A percentile compares a stretch with the other conserved stretches of the same genome.
These are phyloP conservation scores for Puccinia hordei DNA, from an alignment of 1,284 basidiomycete species.

Conservation along the genomic window DNA sequence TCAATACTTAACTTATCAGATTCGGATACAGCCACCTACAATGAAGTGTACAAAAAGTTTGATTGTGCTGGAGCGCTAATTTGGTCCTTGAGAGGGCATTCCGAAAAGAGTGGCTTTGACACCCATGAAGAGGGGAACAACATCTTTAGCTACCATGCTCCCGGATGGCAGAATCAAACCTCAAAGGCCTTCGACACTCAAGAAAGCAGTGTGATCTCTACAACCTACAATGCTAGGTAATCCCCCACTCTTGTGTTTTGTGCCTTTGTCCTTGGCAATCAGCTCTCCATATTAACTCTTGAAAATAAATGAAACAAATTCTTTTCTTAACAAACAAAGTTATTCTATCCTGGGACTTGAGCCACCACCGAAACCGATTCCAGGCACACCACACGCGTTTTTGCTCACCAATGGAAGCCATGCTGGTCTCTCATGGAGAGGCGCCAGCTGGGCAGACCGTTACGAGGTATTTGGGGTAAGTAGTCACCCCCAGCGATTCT, in stretches of 20 bases:
- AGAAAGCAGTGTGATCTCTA: slow-evolving; percentile 20
- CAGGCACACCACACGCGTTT: slow-evolving; percentile 21
- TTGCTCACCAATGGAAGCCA: slow-evolving; percentile 37
- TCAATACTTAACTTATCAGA: slow-evolving; percentile 8
- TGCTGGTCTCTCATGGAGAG: slow-evolving; percentile 44
- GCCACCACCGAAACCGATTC: slow-evolving; percentile 21
- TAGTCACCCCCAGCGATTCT: background rate
- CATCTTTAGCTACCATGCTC: slow-evolving; percentile 44
- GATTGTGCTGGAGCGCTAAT: slow-evolving; percentile 30
- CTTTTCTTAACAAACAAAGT: background rate
- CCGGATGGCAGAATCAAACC: slow-evolving; percentile 34
- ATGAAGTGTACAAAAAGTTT: slow-evolving; percentile 20
- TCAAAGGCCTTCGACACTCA: slow-evolving; percentile 37
- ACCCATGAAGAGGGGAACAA: slow-evolving; percentile 37
- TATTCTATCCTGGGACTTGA: slow-evolving; percentile 20
- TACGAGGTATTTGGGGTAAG: slow-evolving; percentile 47
- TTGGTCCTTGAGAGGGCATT: slow-evolving; percentile 35
- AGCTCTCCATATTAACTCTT: background rate
- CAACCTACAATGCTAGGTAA: slow-evolving; percentile 44
- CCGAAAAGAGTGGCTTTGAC: slow-evolving; percentile 29
- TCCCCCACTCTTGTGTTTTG: background rate
- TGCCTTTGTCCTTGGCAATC: background rate
- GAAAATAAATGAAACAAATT: too few relatives aligned
- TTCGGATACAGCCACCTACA: background rate
- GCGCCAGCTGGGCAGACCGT: slow-evolving; percentile 27